Conservation (phyloP, 371 early-diverging fungal genomes). For the Lichtheimia hyalospora region DNA sequence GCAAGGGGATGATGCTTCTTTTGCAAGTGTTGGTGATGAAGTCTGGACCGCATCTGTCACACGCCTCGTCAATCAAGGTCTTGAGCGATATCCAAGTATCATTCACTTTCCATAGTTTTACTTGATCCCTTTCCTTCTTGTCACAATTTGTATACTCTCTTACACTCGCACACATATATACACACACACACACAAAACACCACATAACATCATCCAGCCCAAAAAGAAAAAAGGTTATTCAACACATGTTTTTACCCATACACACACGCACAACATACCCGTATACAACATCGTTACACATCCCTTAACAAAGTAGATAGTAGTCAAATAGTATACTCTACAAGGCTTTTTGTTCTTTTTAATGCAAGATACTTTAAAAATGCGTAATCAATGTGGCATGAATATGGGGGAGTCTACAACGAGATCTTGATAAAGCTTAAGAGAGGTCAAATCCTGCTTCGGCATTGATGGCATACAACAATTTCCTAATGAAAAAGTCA, state of each 20-base stretch:
- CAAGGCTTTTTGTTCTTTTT: too few species aligned
- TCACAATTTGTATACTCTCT: background rate
- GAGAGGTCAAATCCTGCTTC: constrained; percentile 92
- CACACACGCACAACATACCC: constrained; percentile 1
- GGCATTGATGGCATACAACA: constrained; percentile 84
- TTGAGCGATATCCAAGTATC: constrained; percentile 39
- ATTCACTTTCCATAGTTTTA: constrained; percentile 15
- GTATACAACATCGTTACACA: background rate
- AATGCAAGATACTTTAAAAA: too few species aligned
- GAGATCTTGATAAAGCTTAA: constrained; percentile 19
- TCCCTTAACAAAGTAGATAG: constrained; percentile 3
- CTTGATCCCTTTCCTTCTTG: background rate
- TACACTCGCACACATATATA: constrained; percentile 1
- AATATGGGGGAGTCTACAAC: too few species aligned
- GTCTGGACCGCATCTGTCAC: constrained; percentile 44
- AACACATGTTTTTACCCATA: background rate
- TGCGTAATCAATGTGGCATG: too few species aligned
- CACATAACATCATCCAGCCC: background rate
- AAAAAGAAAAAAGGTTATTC: background rate
- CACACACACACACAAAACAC: constrained; percentile 4
- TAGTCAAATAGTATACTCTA: too few species aligned
- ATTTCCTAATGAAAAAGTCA: constrained; percentile 53
- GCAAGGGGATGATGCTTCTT: constrained; percentile 1
- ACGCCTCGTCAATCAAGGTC: constrained; percentile 31
- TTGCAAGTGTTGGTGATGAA: constrained; percentile 27